Evolutionary conservation across 306 rosid genomes (phyloP), one percentile per base, ranked within the genome.

Genomic region (Carpinus viminea): DNA sequence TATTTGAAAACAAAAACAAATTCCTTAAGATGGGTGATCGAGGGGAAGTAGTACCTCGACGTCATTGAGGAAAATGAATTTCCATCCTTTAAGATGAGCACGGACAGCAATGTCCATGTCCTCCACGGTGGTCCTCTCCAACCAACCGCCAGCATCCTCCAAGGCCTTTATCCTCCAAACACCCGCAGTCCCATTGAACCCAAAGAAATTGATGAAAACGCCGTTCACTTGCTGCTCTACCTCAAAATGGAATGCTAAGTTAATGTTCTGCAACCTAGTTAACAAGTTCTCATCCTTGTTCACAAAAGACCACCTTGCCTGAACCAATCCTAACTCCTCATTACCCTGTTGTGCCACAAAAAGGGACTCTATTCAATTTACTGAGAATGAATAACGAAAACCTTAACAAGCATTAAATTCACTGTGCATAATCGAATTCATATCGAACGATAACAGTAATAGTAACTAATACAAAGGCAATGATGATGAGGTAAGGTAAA

Each of bases 51-150:
- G 28, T 83, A 93, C 98, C 97, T 93, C 97, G 18, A 93, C 98
- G 73, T 93, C 97, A 55, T 93, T 93, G 77, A 93, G 96, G 81
- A 85, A 93, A n/a, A 91, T 88, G 85, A 93, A 93, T 74, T 93
- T 93, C 98, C 98, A 93, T 55, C 98, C 98, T 57, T 89, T 92
- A 77, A 93, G 98, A 82, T 93, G 98, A 76, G 98, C 98, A 8
- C 98, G 88, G 17, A 93, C 97, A 0, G 98, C 98, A 15, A 93
- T 89, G 68, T 93, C 98, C 98, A 93, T 93, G 86, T 93, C 98
- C 86, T 94, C 98, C 0, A 94, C 97, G 0, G 98, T 94, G 57
- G 98, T 94, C 64, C 98, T 90, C 84, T 93, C 98, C 79, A 93
- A 68, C 98, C 98, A 93, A 65, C 98, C 98, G 73, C 98, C 97